A percentile compares a stretch with the other conserved stretches of the same genome.
Evolutionary conservation across 495 filamentous ascomycete genomes (phyloP).

Genomic region (Trichoderma parareesei): DNA sequence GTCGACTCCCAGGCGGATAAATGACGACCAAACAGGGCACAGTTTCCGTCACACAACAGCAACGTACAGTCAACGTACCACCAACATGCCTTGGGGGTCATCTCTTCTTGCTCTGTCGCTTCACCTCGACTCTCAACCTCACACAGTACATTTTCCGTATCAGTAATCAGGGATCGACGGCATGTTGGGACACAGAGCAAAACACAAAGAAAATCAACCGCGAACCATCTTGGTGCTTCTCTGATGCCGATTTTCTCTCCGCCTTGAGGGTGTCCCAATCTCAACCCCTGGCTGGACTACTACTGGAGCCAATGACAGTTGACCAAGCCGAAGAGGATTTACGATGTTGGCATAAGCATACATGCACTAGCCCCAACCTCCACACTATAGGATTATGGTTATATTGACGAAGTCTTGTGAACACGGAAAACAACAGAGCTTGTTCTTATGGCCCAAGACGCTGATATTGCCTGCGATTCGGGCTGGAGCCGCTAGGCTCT

Average conservation of each 20-base stretch:
- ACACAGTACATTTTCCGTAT: background rate
- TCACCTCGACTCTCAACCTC: too few species aligned
- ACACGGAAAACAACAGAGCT: background rate
- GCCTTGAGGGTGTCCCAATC: background rate
- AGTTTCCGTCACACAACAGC: background rate
- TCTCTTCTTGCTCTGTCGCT: too few species aligned
- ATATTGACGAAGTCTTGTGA: background rate
- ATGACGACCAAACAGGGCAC: background rate
- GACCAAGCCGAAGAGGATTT: background rate
- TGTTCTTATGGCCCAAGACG: background rate
- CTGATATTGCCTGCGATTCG: background rate
- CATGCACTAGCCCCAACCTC: background rate
- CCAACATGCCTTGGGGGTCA: background rate
- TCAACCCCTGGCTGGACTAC: background rate
- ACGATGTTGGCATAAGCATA: background rate
- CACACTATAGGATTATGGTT: background rate
- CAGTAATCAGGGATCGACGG: background rate
- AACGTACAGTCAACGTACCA: background rate
- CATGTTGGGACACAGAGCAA: background rate
- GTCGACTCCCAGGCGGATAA: background rate
- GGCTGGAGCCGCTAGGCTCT: background rate
- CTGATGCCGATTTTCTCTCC: background rate
- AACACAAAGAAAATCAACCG: background rate
- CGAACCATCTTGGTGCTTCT: background rate
- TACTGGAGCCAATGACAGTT: background rate